Evolutionary conservation across 2,329 filamentous ascomycete genomes (phyloP).

Genomic region (Aspergillus luchuensis): DNA sequence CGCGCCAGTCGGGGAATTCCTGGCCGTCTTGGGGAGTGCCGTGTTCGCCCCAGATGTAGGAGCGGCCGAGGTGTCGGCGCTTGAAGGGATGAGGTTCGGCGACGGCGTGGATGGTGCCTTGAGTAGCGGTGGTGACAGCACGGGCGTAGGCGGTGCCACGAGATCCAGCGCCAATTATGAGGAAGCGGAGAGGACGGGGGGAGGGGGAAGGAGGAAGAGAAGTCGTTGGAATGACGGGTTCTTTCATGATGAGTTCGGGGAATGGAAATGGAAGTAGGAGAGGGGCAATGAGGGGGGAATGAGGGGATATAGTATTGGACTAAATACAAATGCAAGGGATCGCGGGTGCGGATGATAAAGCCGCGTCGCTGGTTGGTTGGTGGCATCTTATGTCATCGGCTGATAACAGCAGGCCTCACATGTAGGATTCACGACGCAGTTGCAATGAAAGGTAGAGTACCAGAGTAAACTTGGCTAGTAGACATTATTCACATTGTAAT

Average conservation of each 20-base stretch:
- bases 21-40: constrained; percentile 59
- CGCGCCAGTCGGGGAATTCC: constrained; percentile 71
- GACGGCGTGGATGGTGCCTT: constrained; percentile 72
- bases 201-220: not conserved
- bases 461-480: not conserved
- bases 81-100: constrained; percentile 82
- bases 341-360: constrained; percentile 2
- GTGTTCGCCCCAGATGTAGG: constrained; percentile 69
- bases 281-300: not conserved
- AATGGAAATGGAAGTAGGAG: not conserved
- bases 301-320: not conserved
- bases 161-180: constrained; percentile 81
- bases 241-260: constrained; percentile 22
- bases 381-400: not conserved
- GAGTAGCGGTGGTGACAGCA: constrained; percentile 65
- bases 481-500: constrained; percentile 2
- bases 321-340: constrained; percentile 1
- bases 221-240: constrained; percentile 17
- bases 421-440: not conserved
- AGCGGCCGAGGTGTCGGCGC: constrained; percentile 67
- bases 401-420: not conserved
- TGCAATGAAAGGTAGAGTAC: not conserved
- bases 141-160: constrained; percentile 74
- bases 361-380: constrained; percentile 2
- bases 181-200: constrained; percentile 58